Percentiles rank a stretch among this genome's conserved stretches.
Evolutionary conservation across 2,329 filamentous ascomycete genomes (phyloP).

Genomic region (Colletotrichum sublineola): DNA sequence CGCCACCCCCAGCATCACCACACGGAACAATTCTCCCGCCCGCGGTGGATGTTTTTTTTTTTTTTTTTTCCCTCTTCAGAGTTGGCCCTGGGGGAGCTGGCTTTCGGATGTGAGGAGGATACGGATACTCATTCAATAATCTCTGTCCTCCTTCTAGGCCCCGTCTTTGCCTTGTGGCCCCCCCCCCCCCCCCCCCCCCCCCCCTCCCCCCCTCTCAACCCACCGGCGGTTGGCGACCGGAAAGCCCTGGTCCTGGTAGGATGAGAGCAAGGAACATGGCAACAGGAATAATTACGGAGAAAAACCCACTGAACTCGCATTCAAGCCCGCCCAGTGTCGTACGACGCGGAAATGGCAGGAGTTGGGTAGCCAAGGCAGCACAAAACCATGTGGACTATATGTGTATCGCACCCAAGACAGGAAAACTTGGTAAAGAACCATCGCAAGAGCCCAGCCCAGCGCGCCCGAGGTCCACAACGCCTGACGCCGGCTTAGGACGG

Average conservation of each 20-base stretch:
- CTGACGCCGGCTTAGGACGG: not conserved
- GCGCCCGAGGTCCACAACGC: not conserved
- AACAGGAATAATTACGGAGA: slow-evolving; percentile 3
- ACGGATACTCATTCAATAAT: not conserved
- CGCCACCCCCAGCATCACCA: slow-evolving; percentile 11
- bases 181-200: not conserved
- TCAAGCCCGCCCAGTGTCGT: slow-evolving; percentile 7
- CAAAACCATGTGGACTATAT: not conserved
- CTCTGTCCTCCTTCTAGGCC: not conserved
- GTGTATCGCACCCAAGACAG: not conserved
- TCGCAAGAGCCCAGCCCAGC: not conserved
- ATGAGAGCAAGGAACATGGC: slow-evolving; percentile 13
- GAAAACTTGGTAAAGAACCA: not conserved
- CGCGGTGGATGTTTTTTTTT: too few relatives aligned
- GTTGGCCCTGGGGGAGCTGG: too few relatives aligned
- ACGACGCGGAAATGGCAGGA: slow-evolving; percentile 5
- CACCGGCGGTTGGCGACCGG: slow-evolving; percentile 23
- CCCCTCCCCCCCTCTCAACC: not conserved
- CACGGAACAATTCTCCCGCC: not conserved
- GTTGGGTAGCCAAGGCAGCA: not conserved
- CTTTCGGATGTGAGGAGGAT: too few relatives aligned
- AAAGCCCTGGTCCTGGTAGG: slow-evolving; percentile 22
- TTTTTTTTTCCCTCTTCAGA: too few relatives aligned
- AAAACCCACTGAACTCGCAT: not conserved
- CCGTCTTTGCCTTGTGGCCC: not conserved